These are phyloP conservation scores for Penicillium cosmopolitanum DNA, from an alignment of 495 filamentous ascomycete species.

Conservation along the genomic window DNA sequence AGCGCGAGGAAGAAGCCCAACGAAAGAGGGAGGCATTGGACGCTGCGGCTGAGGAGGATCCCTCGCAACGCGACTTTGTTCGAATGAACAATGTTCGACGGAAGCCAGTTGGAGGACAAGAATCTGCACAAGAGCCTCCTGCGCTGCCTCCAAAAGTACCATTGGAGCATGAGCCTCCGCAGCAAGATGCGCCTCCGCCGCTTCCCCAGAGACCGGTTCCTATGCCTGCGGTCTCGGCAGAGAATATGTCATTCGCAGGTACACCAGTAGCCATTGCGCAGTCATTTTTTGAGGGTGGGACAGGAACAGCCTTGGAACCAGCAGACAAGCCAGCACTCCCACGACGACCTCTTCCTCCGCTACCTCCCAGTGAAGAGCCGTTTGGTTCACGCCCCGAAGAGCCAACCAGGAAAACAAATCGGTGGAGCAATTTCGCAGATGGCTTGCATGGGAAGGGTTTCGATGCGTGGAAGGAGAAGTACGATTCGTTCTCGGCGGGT, in stretches of 20 bases:
- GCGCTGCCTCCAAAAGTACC: background rate
- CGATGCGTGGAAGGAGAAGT: constrained; percentile 30
- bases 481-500: constrained; percentile 25
- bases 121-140: background rate
- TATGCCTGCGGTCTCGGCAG: constrained; percentile 25
- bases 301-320: background rate
- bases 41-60: constrained; percentile 28
- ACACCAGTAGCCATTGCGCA: constrained; percentile 19
- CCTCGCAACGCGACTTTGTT: constrained; percentile 34
- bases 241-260: constrained; percentile 29
- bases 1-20: constrained; percentile 48
- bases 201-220: constrained; percentile 24
- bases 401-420: constrained; percentile 26
- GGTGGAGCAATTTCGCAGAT: constrained; percentile 41
- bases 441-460: constrained; percentile 26
- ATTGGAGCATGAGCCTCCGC: constrained; percentile 18
- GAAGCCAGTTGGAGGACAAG: constrained; percentile 40
- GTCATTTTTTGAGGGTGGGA: background rate
- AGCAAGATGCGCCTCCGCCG: constrained; percentile 16
- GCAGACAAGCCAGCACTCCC: constrained; percentile 10
- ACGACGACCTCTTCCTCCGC: constrained; percentile 35
- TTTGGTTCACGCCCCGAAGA: constrained; percentile 12
- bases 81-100: constrained; percentile 47
- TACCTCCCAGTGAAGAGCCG: constrained; percentile 34
- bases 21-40: constrained; percentile 44